phyloP scores from a whole-genome alignment of 2,329 filamentous ascomycete genomes.

The Verticillium dahliae region DNA sequence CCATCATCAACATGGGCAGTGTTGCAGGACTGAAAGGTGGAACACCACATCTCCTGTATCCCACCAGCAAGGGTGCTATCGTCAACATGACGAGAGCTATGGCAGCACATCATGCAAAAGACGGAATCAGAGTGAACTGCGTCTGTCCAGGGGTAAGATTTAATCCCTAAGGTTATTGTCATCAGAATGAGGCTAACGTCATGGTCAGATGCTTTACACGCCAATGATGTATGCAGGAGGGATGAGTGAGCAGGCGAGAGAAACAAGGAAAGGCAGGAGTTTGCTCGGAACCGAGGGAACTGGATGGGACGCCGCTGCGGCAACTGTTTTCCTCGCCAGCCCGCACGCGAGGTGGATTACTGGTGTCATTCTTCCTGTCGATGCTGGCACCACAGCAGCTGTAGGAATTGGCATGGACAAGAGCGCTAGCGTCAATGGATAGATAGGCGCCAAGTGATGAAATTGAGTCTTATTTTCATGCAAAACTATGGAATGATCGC shows the following conservation, averaged over 20 bases:
- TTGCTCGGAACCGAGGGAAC: constrained; percentile 34
- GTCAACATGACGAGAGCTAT: constrained; percentile 38
- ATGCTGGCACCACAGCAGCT: constrained; percentile 32
- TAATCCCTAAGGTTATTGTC: too few species aligned
- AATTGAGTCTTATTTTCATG: background rate
- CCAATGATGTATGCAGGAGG: constrained; percentile 36
- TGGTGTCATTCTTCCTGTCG: constrained; percentile 30
- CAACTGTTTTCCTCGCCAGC: constrained; percentile 30
- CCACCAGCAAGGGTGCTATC: constrained; percentile 33
- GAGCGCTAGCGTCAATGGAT: constrained; percentile 19
- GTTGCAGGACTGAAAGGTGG: constrained; percentile 48
- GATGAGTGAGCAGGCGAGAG: constrained; percentile 30
- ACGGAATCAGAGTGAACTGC: constrained; percentile 15
- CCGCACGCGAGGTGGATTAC: constrained; percentile 37
- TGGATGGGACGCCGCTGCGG: constrained; percentile 34
- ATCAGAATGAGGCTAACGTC: background rate
- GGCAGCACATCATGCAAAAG: constrained; percentile 33
- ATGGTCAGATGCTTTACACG: constrained; percentile 34
- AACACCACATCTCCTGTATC: constrained; percentile 30
- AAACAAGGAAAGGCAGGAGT: constrained; percentile 28
- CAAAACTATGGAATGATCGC: constrained; percentile 13
- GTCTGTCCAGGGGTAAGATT: constrained; percentile 39
- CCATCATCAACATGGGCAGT: constrained; percentile 56
- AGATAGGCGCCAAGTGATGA: background rate
- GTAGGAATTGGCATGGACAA: constrained; percentile 14